A percentile compares a stretch with the other conserved stretches of the same genome.
These are phyloP conservation scores for Leccinum aurantiacum DNA, from an alignment of 768 basidiomycete species.

Conservation along the genomic window DNA sequence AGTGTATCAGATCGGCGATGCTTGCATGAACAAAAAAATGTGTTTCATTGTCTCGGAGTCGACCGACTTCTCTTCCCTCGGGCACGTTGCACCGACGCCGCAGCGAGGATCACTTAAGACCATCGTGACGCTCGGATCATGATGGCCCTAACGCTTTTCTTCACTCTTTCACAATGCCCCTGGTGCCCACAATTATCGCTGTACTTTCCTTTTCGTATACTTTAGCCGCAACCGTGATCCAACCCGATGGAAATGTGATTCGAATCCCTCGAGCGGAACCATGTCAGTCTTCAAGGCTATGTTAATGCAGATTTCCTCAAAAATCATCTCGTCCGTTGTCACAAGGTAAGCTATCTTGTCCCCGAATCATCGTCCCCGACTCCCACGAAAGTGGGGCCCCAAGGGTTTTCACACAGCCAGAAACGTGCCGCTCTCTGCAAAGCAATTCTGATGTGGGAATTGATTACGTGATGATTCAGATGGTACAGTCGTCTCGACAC, in stretches of 20 bases:
- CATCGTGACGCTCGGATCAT: neutral
- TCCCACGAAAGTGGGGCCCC: too few species aligned
- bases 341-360: conserved; percentile 16
- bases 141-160: neutral
- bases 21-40: too few species aligned
- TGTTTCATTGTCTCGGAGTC: neutral
- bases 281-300: neutral
- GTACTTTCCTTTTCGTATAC: conserved; percentile 19
- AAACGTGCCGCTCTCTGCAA: too few species aligned
- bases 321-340: conserved; percentile 15
- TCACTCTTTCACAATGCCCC: conserved; percentile 21
- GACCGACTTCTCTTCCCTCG: too few species aligned
- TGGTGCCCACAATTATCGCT: conserved; percentile 7
- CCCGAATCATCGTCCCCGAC: too few species aligned
- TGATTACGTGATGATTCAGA: too few species aligned
- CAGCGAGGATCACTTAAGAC: neutral
- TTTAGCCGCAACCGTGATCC: conserved; percentile 2
- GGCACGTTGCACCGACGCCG: neutral
- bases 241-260: conserved; percentile 4
- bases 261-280: conserved; percentile 27
- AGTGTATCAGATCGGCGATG: too few species aligned
- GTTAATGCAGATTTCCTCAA: conserved; percentile 15
- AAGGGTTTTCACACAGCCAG: too few species aligned
- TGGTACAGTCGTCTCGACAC: conserved; percentile 35
- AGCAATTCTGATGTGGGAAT: too few species aligned